Evolutionary conservation across 2,329 filamentous ascomycete genomes (phyloP).

Genomic region (Fusarium sulawesiense): DNA sequence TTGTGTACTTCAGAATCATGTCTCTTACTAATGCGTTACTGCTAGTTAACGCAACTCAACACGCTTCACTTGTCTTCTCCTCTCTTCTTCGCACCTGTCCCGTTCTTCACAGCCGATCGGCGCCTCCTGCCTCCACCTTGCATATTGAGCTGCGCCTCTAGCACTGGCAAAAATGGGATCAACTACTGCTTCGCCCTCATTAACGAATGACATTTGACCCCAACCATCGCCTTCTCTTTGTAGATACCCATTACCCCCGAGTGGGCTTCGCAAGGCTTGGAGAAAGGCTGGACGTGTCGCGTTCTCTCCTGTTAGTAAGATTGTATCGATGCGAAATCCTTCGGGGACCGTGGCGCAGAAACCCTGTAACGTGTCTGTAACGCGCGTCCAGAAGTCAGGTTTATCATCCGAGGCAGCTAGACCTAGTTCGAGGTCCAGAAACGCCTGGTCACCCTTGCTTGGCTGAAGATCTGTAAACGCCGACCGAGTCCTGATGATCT

Average conservation of each 20-base stretch:
- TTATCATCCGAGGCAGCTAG: background rate
- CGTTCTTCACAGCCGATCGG: background rate
- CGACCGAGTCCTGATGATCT: background rate
- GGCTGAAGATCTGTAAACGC: background rate
- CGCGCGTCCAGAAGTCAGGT: background rate
- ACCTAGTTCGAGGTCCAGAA: background rate
- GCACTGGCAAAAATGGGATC: background rate
- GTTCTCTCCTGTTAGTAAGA: conserved; percentile 17
- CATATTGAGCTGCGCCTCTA: conserved; percentile 1
- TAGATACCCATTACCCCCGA: background rate
- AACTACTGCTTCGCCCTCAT: background rate
- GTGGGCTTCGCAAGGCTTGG: background rate
- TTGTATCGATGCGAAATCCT: background rate
- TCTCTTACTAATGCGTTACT: too few relatives aligned
- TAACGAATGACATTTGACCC: too few relatives aligned
- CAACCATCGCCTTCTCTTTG: background rate
- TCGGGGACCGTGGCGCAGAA: background rate
- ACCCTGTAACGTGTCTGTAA: background rate
- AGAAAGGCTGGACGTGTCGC: conserved; percentile 15
- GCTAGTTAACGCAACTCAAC: background rate
- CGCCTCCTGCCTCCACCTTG: conserved; percentile 5
- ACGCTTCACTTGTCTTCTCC: background rate
- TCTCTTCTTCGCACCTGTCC: background rate
- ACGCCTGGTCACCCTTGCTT: background rate
- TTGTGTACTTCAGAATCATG: too few relatives aligned